Conservation (phyloP, 2,329 filamentous ascomycete species). For the Fusarium sp. region DNA sequence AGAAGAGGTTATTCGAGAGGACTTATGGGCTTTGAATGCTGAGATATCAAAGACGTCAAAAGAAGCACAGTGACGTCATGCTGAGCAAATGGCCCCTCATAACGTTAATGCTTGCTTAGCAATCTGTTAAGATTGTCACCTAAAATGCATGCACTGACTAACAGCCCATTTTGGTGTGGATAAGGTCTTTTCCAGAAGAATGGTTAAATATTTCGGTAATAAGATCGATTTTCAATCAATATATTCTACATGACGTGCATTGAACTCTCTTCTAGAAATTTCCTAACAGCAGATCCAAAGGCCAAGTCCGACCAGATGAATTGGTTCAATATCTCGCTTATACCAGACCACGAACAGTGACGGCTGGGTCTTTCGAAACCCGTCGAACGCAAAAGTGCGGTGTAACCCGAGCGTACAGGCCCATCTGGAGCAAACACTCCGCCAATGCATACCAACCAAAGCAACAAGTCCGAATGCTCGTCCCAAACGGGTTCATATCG, state of each 20-base stretch:
- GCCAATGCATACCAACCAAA: conserved; percentile 1
- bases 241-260: neutral
- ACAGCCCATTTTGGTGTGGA: neutral
- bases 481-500: neutral
- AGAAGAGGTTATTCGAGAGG: fast-evolving
- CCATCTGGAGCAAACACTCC: neutral
- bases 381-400: neutral
- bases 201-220: neutral
- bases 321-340: neutral
- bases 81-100: neutral
- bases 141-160: neutral
- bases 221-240: neutral
- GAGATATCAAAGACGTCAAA: conserved; percentile 10
- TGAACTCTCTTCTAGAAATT: neutral
- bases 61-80: conserved; percentile 1
- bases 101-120: neutral
- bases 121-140: neutral
- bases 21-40: neutral
- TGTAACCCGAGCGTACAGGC: neutral
- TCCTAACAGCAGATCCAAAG: neutral
- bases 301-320: conserved; percentile 8
- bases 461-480: neutral
- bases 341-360: neutral
- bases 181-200: neutral
- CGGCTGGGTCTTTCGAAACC: neutral